Percentiles rank a stretch among this genome's conserved stretches.
Conservation (phyloP, 1,139 yeast species). For the Protomyces inouyei region DNA sequence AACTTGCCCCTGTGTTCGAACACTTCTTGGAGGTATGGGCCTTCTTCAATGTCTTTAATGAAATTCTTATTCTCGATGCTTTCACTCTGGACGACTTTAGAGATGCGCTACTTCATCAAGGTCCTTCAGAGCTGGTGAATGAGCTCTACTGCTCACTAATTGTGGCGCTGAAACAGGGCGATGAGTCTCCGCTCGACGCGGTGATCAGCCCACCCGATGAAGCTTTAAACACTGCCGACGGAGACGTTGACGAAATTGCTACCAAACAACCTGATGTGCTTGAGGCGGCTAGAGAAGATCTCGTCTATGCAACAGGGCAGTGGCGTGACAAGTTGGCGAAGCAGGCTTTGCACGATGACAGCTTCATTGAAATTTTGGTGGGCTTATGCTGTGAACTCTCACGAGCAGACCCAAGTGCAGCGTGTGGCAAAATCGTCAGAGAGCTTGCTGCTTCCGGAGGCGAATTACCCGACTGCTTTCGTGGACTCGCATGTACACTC, state of each 20-base stretch:
- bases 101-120: constrained; percentile 52
- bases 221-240: constrained; percentile 33
- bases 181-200: constrained; percentile 32
- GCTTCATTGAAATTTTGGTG: constrained; percentile 72
- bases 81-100: constrained; percentile 77
- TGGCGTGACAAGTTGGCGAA: constrained; percentile 66
- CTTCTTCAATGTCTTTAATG: constrained; percentile 65
- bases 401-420: constrained; percentile 40
- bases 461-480: constrained; percentile 50
- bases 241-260: constrained; percentile 28
- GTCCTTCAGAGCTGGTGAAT: constrained; percentile 55
- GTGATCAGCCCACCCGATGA: constrained; percentile 19
- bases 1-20: constrained; percentile 33
- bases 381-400: constrained; percentile 54
- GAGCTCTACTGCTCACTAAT: constrained; percentile 65
- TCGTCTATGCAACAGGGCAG: constrained; percentile 30
- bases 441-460: constrained; percentile 45
- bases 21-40: constrained; percentile 60
- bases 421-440: constrained; percentile 52
- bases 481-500: constrained; percentile 46
- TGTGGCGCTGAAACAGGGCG: constrained; percentile 36
- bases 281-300: constrained; percentile 15
- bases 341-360: constrained; percentile 75
- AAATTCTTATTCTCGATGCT: constrained; percentile 59
- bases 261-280: neutral